Percentiles rank a stretch among this genome's conserved stretches.
Evolutionary conservation across 176 grass and related monocot species (phyloP).

Genomic region (Eragrostis nindensis): DNA sequence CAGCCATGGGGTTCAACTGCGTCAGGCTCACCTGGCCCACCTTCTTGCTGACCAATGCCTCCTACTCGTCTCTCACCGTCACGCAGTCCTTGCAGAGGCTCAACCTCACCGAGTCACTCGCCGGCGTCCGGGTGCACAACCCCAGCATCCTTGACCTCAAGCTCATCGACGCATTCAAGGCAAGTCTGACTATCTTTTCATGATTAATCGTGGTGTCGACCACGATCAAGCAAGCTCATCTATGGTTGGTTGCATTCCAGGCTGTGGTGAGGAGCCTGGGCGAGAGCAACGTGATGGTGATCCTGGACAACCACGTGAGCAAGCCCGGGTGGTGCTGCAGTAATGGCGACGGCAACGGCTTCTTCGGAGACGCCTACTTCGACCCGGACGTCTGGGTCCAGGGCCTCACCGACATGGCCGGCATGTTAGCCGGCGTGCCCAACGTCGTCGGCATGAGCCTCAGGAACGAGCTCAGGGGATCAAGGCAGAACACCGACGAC

Average conservation of each 20-base stretch:
- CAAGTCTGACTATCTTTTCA: not conserved
- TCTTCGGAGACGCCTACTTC: conserved; percentile 77
- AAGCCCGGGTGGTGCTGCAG: conserved; percentile 85
- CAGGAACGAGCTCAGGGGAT: conserved; percentile 82
- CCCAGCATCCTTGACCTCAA: conserved; percentile 61
- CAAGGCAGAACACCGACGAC: conserved; percentile 59
- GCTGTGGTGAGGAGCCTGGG: conserved; percentile 66
- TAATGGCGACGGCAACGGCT: conserved; percentile 66
- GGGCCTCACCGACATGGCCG: conserved; percentile 68
- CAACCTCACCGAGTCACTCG: conserved; percentile 60
- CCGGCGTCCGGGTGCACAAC: conserved; percentile 60
- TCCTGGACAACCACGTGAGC: conserved; percentile 91
- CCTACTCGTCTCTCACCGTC: conserved; percentile 62
- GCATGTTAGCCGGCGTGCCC: conserved; percentile 44
- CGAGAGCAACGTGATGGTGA: conserved; percentile 77
- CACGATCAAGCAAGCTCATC: no score
- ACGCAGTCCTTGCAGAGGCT: conserved; percentile 55
- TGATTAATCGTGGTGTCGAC: no score
- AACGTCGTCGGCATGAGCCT: conserved; percentile 90
- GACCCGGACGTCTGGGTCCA: conserved; percentile 68
- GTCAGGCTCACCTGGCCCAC: conserved; percentile 78
- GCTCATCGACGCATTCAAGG: conserved; percentile 80
- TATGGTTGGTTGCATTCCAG: conserved; percentile 37
- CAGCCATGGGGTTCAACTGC: not conserved
- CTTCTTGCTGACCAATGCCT: conserved; percentile 66